Conservation (phyloP, 1,139 yeast species). For the Pichia sp. region DNA sequence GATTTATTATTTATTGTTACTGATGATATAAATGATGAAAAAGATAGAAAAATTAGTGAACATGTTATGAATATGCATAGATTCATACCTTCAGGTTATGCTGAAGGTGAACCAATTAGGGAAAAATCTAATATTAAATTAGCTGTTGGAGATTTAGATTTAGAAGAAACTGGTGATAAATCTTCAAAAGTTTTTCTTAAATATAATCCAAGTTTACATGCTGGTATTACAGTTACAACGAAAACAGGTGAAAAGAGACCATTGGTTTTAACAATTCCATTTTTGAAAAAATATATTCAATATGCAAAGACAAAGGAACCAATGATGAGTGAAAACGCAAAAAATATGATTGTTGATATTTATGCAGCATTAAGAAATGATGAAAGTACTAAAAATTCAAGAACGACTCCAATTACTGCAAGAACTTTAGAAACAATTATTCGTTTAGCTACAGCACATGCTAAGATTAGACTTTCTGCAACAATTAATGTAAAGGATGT, state of each 20-base stretch:
- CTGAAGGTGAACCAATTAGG: conserved; percentile 92
- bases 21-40: conserved; percentile 81
- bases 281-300: conserved; percentile 85
- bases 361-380: conserved; percentile 84
- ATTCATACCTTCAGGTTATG: conserved; percentile 78
- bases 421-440: conserved; percentile 95
- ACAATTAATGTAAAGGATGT: conserved; percentile 76
- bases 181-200: conserved; percentile 31
- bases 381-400: conserved; percentile 63
- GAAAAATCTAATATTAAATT: conserved; percentile 65
- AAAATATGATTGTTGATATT: conserved; percentile 71
- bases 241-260: conserved; percentile 38
- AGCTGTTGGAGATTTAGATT: conserved; percentile 61
- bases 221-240: conserved; percentile 49
- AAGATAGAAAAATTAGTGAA: conserved; percentile 84
- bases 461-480: conserved; percentile 80
- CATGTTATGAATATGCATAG: conserved; percentile 95
- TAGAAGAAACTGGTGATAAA: conserved; percentile 12
- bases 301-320: conserved; percentile 93
- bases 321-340: conserved; percentile 68
- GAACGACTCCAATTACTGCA: conserved; percentile 94
- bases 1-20: conserved; percentile 93
- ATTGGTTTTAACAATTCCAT: conserved; percentile 70
- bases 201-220: conserved; percentile 75
- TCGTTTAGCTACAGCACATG: conserved; percentile 95